Conservation (phyloP, 139 green algal genomes). For the Spirogloea muscicola region DNA sequence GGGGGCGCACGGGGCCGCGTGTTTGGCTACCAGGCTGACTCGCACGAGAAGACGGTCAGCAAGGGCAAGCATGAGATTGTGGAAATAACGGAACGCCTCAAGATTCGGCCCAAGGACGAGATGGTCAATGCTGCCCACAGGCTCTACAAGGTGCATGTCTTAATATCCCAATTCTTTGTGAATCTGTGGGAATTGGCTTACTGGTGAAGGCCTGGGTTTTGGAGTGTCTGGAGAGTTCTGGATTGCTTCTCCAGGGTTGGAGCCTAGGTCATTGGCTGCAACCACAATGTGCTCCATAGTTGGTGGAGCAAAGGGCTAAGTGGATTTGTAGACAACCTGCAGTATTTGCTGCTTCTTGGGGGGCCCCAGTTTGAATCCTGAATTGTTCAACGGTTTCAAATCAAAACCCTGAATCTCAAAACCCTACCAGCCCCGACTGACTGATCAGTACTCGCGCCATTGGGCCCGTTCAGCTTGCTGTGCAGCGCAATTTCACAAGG, state of each 20-base stretch:
- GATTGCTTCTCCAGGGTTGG: constrained; percentile 2
- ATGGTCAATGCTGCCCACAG: constrained; percentile 62
- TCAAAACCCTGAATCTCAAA: background rate
- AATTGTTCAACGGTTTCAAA: background rate
- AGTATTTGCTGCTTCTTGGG: background rate
- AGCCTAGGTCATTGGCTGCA: background rate
- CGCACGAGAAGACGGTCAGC: constrained; percentile 71
- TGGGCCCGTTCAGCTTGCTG: constrained; percentile 70
- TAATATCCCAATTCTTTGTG: background rate
- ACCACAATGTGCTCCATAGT: background rate
- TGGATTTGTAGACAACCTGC: too few relatives aligned
- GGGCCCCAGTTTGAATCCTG: background rate
- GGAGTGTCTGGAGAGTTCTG: background rate
- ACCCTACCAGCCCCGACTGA: background rate
- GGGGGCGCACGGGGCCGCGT: constrained; percentile 60
- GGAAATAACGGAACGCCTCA: constrained; percentile 77
- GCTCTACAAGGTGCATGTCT: constrained; percentile 37
- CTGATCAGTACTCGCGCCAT: constrained; percentile 47
- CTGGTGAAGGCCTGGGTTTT: background rate
- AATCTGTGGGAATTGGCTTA: too few relatives aligned
- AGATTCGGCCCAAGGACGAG: constrained; percentile 72
- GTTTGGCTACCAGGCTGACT: constrained; percentile 72
- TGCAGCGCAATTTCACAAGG: constrained; percentile 88
- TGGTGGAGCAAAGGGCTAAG: too few relatives aligned
- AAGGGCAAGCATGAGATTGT: constrained; percentile 66